Conservation (phyloP, 179 eudicot species). For the Pouteria campechiana region DNA sequence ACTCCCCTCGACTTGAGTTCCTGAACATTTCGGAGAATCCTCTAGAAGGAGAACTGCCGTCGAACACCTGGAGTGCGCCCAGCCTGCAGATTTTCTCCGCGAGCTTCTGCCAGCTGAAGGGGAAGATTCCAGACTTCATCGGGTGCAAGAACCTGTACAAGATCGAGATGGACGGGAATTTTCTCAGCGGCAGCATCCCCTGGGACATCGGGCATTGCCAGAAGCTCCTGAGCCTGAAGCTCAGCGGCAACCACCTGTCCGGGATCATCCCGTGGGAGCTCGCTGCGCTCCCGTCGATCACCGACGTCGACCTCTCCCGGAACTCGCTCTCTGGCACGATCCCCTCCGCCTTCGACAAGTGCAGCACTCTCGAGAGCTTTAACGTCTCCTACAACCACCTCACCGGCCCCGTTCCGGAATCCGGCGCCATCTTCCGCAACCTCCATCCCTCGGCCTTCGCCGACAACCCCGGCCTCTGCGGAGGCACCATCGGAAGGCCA, state of each 20-base stretch:
- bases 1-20: constrained; percentile 37
- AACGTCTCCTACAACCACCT: constrained; percentile 74
- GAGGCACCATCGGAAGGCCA: constrained; percentile 36
- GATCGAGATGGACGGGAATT: constrained; percentile 67
- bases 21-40: constrained; percentile 47
- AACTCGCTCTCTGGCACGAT: constrained; percentile 59
- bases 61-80: constrained; percentile 57
- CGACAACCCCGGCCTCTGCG: constrained; percentile 81
- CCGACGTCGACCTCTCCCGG: constrained; percentile 62
- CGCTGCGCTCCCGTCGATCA: constrained; percentile 70
- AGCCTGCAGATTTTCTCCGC: constrained; percentile 65
- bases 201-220: constrained; percentile 74
- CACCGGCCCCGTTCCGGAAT: constrained; percentile 56
- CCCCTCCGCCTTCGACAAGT: constrained; percentile 59
- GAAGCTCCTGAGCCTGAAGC: constrained; percentile 51
- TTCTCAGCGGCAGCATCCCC: constrained; percentile 55
- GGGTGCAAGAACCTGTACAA: constrained; percentile 62
- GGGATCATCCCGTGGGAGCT: constrained; percentile 94
- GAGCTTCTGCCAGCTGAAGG: constrained; percentile 27
- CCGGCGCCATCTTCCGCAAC: constrained; percentile 49
- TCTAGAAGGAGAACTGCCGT: constrained; percentile 36
- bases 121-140: constrained; percentile 60
- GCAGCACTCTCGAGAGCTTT: constrained; percentile 64
- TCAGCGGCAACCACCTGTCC: constrained; percentile 43
- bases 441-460: constrained; percentile 75